Percentiles rank a stretch among this genome's conserved stretches.
phyloP scores from a whole-genome alignment of 1,284 basidiomycete genomes.

The Moesziomyces aphidis region DNA sequence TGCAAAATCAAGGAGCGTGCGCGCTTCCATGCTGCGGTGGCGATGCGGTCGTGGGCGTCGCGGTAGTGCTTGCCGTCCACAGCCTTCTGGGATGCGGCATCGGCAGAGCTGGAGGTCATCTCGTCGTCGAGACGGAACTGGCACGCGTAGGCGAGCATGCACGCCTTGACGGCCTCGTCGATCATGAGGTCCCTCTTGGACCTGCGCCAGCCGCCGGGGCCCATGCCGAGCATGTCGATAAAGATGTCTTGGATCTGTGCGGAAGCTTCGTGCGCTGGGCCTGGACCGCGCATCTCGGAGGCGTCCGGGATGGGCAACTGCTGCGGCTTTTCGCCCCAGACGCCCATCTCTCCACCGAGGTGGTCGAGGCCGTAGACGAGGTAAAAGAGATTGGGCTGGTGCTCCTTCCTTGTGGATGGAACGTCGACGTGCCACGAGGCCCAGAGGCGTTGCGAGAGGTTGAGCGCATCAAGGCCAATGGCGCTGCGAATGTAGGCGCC shows the following conservation, averaged over 20 bases:
- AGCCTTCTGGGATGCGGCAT: constrained; percentile 29
- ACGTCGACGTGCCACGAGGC: constrained; percentile 51
- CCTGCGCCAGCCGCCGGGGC: constrained; percentile 39
- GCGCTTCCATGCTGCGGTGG: constrained; percentile 49
- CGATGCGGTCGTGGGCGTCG: constrained; percentile 48
- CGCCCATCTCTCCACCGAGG: constrained; percentile 49
- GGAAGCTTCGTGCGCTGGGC: constrained; percentile 29
- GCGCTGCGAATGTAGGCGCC: constrained; percentile 49
- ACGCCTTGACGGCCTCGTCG: constrained; percentile 51
- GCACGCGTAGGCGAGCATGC: constrained; percentile 52
- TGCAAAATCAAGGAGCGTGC: constrained; percentile 44
- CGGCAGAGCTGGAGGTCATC: constrained; percentile 26
- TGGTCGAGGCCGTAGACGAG: constrained; percentile 51
- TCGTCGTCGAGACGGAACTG: constrained; percentile 49
- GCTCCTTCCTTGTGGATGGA: constrained; percentile 29
- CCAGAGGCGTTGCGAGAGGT: constrained; percentile 43
- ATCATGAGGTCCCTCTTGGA: constrained; percentile 46
- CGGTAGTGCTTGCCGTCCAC: constrained; percentile 36
- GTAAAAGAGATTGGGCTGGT: constrained; percentile 51
- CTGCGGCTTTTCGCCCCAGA: constrained; percentile 48
- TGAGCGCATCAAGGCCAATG: constrained; percentile 39
- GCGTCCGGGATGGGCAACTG: neutral
- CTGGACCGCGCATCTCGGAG: constrained; percentile 2
- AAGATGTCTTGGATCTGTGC: constrained; percentile 31
- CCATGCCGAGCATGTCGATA: constrained; percentile 33